phyloP scores from a whole-genome alignment of 78 protist genomes.

The Corallochytrium limacisporum region DNA sequence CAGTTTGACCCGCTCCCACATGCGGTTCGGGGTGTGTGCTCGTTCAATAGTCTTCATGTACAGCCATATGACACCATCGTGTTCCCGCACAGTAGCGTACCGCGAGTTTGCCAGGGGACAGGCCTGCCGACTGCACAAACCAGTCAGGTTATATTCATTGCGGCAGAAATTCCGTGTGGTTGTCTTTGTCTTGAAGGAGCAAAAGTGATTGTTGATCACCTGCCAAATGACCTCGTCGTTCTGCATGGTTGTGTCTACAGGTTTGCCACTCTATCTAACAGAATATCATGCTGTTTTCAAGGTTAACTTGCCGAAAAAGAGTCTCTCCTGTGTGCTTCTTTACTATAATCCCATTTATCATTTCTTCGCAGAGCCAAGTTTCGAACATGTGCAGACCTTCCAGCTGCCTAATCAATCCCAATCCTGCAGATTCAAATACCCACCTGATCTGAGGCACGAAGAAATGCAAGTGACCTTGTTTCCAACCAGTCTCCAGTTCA shows the following conservation, averaged over 20 bases:
- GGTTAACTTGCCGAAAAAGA: too few relatives aligned
- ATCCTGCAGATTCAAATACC: too few relatives aligned
- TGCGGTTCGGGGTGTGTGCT: conserved; percentile 79
- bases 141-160: conserved; percentile 81
- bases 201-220: conserved; percentile 57
- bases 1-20: conserved; percentile 84
- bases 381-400: too few relatives aligned
- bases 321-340: too few relatives aligned
- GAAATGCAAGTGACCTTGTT: too few relatives aligned
- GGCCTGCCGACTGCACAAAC: conserved; percentile 70
- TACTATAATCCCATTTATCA: too few relatives aligned
- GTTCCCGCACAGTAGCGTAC: conserved; percentile 78
- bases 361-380: too few relatives aligned
- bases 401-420: too few relatives aligned
- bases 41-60: conserved; percentile 94
- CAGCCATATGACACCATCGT: conserved; percentile 48
- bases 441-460: too few relatives aligned
- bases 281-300: too few relatives aligned
- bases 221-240: conserved; percentile 76
- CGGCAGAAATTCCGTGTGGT: conserved; percentile 75
- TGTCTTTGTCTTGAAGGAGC: conserved; percentile 62
- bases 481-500: too few relatives aligned
- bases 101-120: conserved; percentile 93
- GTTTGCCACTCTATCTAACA: too few relatives aligned
- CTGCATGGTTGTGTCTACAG: conserved; percentile 30